Base-by-base conservation (phyloP, 2,329 filamentous ascomycete species). In the Elsinoe fawcettii region DNA sequence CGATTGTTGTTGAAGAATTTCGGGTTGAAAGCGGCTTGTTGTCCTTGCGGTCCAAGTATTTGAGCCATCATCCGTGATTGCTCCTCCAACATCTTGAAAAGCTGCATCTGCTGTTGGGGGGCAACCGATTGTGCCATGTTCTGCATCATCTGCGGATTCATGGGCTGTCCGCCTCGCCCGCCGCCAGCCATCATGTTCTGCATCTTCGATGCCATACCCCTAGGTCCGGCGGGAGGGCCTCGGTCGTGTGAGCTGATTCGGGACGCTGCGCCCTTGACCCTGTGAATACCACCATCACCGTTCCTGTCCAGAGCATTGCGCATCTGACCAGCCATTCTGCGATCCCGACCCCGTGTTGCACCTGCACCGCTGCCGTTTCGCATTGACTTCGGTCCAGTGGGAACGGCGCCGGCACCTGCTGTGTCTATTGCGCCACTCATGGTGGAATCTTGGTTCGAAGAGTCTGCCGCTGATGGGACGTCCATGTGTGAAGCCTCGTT, bases 371-470 rank as follows among this genome's bases (percentile, higher is more conserved):
- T 56, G 55, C 82, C 82, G 69, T 87, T 89, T 67, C 93, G 87
- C 90, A 97, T 96, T 32, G 91, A 90, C 70, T 91, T 93, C 16
- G 93, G 93, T 58, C 92, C 93, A 54, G 90, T 97, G 8, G 93
- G 93, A 67, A 74, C 74, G 64, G 62, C 69, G 55, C 77, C 76
- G 60, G 66, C 65, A 20, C 66, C 62, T 58, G 65, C 61, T 51
- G 67, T 63, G 59, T 77, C 75, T 46, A 70, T 69, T 12, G 71
- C 72, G 62, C 86, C 80, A 51, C 79, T 82, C 88, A 93, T 92
- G 58, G 89, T 85, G 53, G 82, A 81, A 68, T 93, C 88, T 64
- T 83, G 78, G 25, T 32, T 34, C 14, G 56, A 20, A 20, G 46
- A 7, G 12, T 78, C 76, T 14, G 60, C 69, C 74, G 57, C 61